Base-by-base conservation (phyloP, 106 monocot genomes). In the Triglochin maritima region DNA sequence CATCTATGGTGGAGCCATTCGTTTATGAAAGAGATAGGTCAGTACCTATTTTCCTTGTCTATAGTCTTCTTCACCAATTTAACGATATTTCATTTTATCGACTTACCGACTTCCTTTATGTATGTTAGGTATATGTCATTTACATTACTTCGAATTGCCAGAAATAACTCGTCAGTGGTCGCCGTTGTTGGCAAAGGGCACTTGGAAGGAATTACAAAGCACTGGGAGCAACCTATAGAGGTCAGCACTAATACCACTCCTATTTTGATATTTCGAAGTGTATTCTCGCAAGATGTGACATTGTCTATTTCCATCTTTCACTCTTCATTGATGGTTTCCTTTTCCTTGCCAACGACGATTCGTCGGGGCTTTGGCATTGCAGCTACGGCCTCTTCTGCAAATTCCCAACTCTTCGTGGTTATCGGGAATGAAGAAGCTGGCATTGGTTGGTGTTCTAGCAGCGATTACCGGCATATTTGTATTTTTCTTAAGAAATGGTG, bases 121-220 rank as follows among this genome's bases (percentile, higher is more conserved):
- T 29, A 29, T 29, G 29, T 29, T 29, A 96, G 95, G 85, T 96
- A 88, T 66, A 96, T 96, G 95, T 90, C 95, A 59, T 81, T 85
- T 15, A 82, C 58, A 43, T 74, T 96, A 56, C 58, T 83, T 46
- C 81, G 72, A 60, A 76, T 91, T 57, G 87, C 90, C 15, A 91
- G 70, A 15, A 83, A 90, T 60, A 79, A 96, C 69, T 96, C 95
- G 62, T 96, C 90, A 62, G 81, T 96, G 45, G 90, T 96, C 63
- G 95, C 90, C 63, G 88, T 96, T 67, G 83, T 96, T 51, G 95
- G 95, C 7, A 96, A 84, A 66, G 95, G 95, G 11, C 95, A 96
- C 84, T 80, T 96, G 53, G 51, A 74, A 65, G 95, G 95, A 82
- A 91, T 96, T 58, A 83, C 80, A 72, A 83, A 90, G 60, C 70